phyloP scores from a whole-genome alignment of 2,329 filamentous ascomycete species.

The Fusarium fracticaudum region DNA sequence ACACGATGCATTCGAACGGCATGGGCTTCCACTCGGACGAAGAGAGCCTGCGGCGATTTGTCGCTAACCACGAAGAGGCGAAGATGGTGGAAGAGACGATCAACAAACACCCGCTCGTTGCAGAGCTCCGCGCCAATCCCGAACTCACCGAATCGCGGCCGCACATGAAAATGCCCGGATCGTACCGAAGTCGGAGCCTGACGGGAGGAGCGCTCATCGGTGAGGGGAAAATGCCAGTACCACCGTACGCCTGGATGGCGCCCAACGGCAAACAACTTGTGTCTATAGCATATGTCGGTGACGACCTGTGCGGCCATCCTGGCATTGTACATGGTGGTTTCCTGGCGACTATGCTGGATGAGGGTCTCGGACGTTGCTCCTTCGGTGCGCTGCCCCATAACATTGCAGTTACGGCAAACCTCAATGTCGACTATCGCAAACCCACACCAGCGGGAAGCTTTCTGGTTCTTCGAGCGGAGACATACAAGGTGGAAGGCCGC shows the following conservation, averaged over 20 bases:
- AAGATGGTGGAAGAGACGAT: slow-evolving; percentile 77
- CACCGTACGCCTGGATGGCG: slow-evolving; percentile 81
- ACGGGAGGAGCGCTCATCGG: slow-evolving; percentile 84
- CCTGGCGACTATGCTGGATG: slow-evolving; percentile 91
- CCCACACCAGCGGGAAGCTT: slow-evolving; percentile 81
- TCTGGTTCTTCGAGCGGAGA: slow-evolving; percentile 81
- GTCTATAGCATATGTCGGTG: slow-evolving; percentile 79
- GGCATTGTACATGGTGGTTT: slow-evolving; percentile 91
- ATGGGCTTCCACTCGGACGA: slow-evolving; percentile 65
- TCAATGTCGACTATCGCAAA: slow-evolving; percentile 84
- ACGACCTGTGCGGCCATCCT: slow-evolving; percentile 86
- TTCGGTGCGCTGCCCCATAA: slow-evolving; percentile 89
- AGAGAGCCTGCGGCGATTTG: slow-evolving; percentile 76
- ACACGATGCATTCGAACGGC: slow-evolving; percentile 47
- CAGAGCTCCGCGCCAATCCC: slow-evolving; percentile 72
- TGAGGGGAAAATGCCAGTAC: slow-evolving; percentile 79
- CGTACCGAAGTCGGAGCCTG: slow-evolving; percentile 77
- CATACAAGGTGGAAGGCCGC: slow-evolving; percentile 85
- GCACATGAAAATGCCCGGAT: slow-evolving; percentile 83
- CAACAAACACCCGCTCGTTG: slow-evolving; percentile 76
- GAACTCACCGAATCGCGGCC: slow-evolving; percentile 81
- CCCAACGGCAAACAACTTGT: slow-evolving; percentile 74
- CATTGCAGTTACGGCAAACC: slow-evolving; percentile 84
- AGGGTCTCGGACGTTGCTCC: slow-evolving; percentile 87
- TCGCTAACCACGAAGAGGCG: slow-evolving; percentile 62